Percentiles rank a stretch among this genome's conserved stretches.
Evolutionary conservation across 148 eudicot genomes (phyloP).

Genomic region (Cornus controversa): DNA sequence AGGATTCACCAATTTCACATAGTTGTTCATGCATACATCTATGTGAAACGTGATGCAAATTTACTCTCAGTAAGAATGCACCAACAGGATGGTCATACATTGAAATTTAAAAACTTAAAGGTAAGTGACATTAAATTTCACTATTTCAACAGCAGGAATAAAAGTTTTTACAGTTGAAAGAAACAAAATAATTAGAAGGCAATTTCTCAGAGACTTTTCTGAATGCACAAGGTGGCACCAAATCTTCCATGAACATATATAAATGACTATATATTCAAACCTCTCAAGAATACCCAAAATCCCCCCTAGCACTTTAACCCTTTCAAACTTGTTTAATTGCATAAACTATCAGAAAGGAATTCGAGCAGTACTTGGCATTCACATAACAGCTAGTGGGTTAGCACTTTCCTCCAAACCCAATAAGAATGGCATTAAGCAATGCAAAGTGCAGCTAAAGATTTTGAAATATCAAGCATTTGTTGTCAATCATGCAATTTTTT

Average conservation of each 20-base stretch:
- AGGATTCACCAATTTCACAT: not conserved
- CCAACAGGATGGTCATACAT: not conserved
- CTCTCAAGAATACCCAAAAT: not conserved
- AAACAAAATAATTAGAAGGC: not conserved
- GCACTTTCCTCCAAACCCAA: not conserved
- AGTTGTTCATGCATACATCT: no score
- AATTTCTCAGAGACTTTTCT: no score
- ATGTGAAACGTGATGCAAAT: not conserved
- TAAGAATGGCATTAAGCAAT: not conserved
- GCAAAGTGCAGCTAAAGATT: not conserved
- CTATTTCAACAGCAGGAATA: not conserved
- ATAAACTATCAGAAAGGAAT: not conserved
- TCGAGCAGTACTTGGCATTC: not conserved
- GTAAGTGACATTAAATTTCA: not conserved
- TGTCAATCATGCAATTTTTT: not conserved
- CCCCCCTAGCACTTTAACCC: no score
- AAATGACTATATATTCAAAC: not conserved
- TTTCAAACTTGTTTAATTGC: no score
- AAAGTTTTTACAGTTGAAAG: not conserved
- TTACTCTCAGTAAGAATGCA: not conserved
- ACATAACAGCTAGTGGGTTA: not conserved
- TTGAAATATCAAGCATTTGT: not conserved
- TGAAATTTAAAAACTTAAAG: not conserved
- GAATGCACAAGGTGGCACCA: no score
- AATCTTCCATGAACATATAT: no score